Percentiles rank a stretch among this genome's conserved stretches.
Evolutionary conservation across 441 rosid genomes (phyloP).

Genomic region (Viola pubescens): DNA sequence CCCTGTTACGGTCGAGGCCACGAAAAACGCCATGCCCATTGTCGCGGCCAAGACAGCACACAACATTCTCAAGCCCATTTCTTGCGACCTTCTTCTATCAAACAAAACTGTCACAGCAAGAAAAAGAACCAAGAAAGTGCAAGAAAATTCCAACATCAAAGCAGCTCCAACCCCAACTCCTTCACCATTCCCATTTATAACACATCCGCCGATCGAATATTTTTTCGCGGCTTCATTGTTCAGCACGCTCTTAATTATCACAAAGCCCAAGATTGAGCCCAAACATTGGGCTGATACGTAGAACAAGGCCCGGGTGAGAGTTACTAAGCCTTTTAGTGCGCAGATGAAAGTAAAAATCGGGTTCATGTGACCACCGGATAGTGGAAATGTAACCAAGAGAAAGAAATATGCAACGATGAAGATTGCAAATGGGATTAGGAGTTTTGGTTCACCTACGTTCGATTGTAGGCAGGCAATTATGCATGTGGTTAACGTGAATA

Average conservation of each 20-base stretch:
- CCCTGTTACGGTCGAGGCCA: conserved; percentile 36
- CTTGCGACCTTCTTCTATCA: conserved; percentile 29
- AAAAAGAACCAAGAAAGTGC: conserved; percentile 34
- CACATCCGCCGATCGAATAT: conserved; percentile 35
- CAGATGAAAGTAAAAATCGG: conserved; percentile 41
- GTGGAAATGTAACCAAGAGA: conserved; percentile 36
- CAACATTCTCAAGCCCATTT: conserved; percentile 32
- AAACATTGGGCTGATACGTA: conserved; percentile 34
- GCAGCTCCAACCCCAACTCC: conserved; percentile 24
- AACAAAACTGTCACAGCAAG: conserved; percentile 37
- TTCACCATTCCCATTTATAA: conserved; percentile 14
- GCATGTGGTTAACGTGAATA: conserved; percentile 33
- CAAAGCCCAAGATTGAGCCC: conserved; percentile 29
- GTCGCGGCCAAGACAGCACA: conserved; percentile 33
- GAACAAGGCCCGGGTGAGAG: conserved; percentile 22
- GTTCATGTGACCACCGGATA: conserved; percentile 47
- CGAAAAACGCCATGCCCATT: conserved; percentile 29
- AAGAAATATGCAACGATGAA: conserved; percentile 33
- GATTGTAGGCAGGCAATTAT: conserved; percentile 39
- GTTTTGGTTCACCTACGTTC: conserved; percentile 27
- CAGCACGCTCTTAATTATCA: conserved; percentile 26
- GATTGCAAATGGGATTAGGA: conserved; percentile 33
- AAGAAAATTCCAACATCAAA: conserved; percentile 29
- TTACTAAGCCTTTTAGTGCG: conserved; percentile 25
- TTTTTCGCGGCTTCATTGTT: conserved; percentile 15